Evolutionary conservation across 139 green algal genomes (phyloP).

Genomic region (Chlorella ohadii): DNA sequence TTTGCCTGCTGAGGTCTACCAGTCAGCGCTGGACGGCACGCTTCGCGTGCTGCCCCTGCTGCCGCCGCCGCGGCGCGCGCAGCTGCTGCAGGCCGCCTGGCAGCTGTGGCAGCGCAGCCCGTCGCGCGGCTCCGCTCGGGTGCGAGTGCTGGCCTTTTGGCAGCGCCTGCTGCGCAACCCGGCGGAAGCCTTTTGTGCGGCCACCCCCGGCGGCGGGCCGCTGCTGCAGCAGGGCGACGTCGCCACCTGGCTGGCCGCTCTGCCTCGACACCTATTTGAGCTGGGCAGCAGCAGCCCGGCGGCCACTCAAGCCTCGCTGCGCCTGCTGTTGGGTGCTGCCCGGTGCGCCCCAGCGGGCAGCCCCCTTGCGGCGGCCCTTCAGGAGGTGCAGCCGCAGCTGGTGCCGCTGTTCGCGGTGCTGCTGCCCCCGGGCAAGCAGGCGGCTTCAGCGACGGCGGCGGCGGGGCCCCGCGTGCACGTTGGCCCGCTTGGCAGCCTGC

Average conservation of each 20-base stretch:
- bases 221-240: conserved; percentile 35
- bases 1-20: conserved; percentile 34
- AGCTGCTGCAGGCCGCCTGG: conserved; percentile 15
- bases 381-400: conserved; percentile 44
- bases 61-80: neutral
- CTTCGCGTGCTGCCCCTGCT: conserved; percentile 24
- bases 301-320: conserved; percentile 20
- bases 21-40: conserved; percentile 17
- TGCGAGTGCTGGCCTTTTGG: conserved; percentile 24
- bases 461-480: neutral
- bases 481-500: conserved; percentile 20
- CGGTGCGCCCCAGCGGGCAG: neutral
- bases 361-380: conserved; percentile 13
- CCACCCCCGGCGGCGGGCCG: conserved; percentile 12
- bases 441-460: neutral
- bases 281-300: conserved; percentile 24
- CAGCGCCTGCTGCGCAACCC: conserved; percentile 16
- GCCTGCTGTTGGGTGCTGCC: conserved; percentile 43
- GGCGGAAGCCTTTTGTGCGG: neutral
- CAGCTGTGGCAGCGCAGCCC: conserved; percentile 26
- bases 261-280: conserved; percentile 50
- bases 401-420: conserved; percentile 36
- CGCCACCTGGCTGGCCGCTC: conserved; percentile 34
- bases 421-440: conserved; percentile 31
- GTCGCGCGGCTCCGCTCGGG: neutral